Conservation (phyloP, 2,329 filamentous ascomycete species). For the Aspergillus tamarii region DNA sequence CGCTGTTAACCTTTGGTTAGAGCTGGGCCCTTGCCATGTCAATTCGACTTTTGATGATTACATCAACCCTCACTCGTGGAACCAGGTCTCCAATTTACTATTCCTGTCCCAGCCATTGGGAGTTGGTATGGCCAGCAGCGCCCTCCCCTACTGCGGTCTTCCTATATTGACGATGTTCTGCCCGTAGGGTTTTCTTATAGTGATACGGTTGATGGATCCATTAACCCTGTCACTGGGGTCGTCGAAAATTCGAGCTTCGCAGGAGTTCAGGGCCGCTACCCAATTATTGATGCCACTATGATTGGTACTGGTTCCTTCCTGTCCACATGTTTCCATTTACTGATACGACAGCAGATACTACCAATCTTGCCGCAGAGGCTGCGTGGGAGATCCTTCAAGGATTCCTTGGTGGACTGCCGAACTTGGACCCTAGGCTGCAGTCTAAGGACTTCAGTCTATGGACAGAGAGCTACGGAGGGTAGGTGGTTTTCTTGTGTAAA, state of each 20-base stretch:
- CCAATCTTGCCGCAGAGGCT: slow-evolving; percentile 58
- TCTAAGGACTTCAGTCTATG: slow-evolving; percentile 62
- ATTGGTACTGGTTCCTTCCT: slow-evolving; percentile 35
- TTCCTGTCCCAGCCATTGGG: slow-evolving; percentile 66
- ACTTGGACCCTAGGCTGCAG: slow-evolving; percentile 53
- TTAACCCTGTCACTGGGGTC: slow-evolving; percentile 48
- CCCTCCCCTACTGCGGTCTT: background rate
- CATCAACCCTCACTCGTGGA: slow-evolving; percentile 64
- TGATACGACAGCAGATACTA: slow-evolving; percentile 48
- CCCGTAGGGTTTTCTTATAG: slow-evolving; percentile 39
- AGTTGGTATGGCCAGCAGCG: slow-evolving; percentile 44
- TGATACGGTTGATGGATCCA: slow-evolving; percentile 42
- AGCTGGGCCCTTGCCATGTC: slow-evolving; percentile 49
- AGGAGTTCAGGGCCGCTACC: slow-evolving; percentile 51
- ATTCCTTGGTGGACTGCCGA: slow-evolving; percentile 54
- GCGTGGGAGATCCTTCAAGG: slow-evolving; percentile 61
- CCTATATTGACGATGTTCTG: background rate
- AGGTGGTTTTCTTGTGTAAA: slow-evolving; percentile 25
- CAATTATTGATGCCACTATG: slow-evolving; percentile 53
- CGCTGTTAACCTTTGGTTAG: slow-evolving; percentile 23
- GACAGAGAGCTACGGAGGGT: slow-evolving; percentile 59
- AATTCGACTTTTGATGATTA: slow-evolving; percentile 48
- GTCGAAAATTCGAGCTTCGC: slow-evolving; percentile 50
- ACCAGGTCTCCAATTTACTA: slow-evolving; percentile 61
- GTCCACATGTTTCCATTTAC: background rate